Base-by-base conservation (phyloP, 257 asterid genomes). In the Nicotiana obtusifolia region DNA sequence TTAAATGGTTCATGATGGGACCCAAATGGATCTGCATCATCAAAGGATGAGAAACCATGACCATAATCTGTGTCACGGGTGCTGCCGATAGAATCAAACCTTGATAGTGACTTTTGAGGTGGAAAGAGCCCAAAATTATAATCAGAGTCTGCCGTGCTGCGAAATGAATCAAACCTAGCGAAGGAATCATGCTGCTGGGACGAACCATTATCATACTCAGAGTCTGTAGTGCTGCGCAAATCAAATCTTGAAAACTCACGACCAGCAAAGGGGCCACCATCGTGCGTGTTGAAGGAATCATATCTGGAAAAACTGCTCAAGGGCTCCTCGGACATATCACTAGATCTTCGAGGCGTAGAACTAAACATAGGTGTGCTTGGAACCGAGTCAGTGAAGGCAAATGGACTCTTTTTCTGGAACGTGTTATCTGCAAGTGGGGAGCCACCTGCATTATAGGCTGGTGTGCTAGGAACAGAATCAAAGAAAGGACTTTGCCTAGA, bases 391-490 rank as follows among this genome's bases (percentile, higher is more conserved):
- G 84, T 82, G 22, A 89, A 81, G 53, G 82, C 73, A 37, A 88
- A 81, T 7, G 89, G 87, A 54, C 91, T 91, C 83, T 83, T 89
- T 68, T 80, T 86, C 56, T 86, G 86, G 62, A 86, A 82, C 19
- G 60, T 22, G 49, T 26, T 67, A 35, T 77, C 81, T 17, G 83
- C 76, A 19, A 83, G 83, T 9, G 89, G 89, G 24, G 92, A 82
- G 87, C 69, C 80, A 30, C 86, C 60, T 41, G 82, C 61, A 28
- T 84, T 88, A 78, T 88, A 89, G 41, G 85, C 85, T 24, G 98
- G 98, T 53, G 98, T 94, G 85, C 98, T 90, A 0, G 97, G 98
- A 77, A 94, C 97, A 30, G 98, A 94, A 85, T 94, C 98, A 7
- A 90, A 89, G 84, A 94, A 86, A 5, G 94, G 83, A 37, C 92